Evolutionary conservation across 108 stramenopile species (phyloP).

Genomic region (Cyclotella choctawhatcheeana): DNA sequence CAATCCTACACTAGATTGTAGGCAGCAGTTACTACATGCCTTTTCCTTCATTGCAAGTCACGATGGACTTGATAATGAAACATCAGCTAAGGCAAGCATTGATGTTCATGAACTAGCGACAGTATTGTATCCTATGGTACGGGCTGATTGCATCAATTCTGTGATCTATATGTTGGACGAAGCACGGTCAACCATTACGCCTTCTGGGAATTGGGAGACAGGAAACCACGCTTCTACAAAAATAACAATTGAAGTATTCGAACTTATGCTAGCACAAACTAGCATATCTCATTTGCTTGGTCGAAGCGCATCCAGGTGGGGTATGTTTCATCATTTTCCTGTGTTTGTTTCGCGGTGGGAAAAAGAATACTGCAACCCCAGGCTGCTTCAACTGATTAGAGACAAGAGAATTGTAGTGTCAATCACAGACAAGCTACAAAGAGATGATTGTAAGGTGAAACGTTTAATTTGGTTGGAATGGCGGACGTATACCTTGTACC

Average conservation of each 20-base stretch:
- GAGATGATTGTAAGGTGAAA: conserved; percentile 14
- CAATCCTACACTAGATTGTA: conserved; percentile 21
- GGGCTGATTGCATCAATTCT: conserved; percentile 8
- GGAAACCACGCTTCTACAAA: conserved; percentile 5
- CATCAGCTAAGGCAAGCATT: conserved; percentile 24
- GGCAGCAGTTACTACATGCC: conserved; percentile 26
- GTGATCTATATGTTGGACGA: conserved; percentile 33
- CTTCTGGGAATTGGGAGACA: not conserved
- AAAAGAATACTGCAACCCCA: conserved; percentile 21
- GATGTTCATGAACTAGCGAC: conserved; percentile 25
- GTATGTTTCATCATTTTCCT: conserved; percentile 17
- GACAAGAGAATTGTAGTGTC: conserved; percentile 8
- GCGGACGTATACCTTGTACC: conserved; percentile 12
- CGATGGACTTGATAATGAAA: conserved; percentile 1
- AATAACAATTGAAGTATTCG: conserved; percentile 28
- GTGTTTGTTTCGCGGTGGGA: conserved; percentile 33
- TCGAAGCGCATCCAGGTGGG: conserved; percentile 22
- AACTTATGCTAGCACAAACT: conserved; percentile 26
- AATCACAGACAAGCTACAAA: conserved; percentile 26
- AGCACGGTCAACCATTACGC: conserved; percentile 26
- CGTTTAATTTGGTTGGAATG: conserved; percentile 3
- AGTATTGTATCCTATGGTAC: conserved; percentile 36
- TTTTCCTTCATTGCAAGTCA: conserved; percentile 28
- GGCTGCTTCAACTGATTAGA: conserved; percentile 13
- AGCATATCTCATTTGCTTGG: conserved; percentile 12